These are phyloP conservation scores for cucumber (Cucumis sativus) DNA, from an alignment of 306 rosid species.

Conservation along the genomic window Cucumber_9930_V3 NC_026658.2:24092001-24092500, in stretches of 20 bases:
- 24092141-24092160: not conserved
- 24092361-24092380: conserved; percentile 71
- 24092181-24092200: not conserved
- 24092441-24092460: not conserved
- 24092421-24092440: conserved; percentile 28
- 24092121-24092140: conserved; percentile 43
- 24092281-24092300: conserved; percentile 91
- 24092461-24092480: not conserved
- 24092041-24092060: conserved; percentile 73
- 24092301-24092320: conserved; percentile 95
- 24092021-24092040: conserved; percentile 76
- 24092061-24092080: conserved; percentile 90
- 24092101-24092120: conserved; percentile 90
- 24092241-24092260: not conserved
- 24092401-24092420: conserved; percentile 50
- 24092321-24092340: conserved; percentile 89
- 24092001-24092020: conserved; percentile 74
- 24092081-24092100: conserved; percentile 92
- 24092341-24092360: conserved; percentile 85
- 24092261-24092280: conserved; percentile 67
- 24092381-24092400: conserved; percentile 38
- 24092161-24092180: not conserved
- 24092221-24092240: not conserved
- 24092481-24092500: not conserved
- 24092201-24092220: not conserved